phyloP scores from a whole-genome alignment of 768 basidiomycete genomes.

The Harrya chromipes region DNA sequence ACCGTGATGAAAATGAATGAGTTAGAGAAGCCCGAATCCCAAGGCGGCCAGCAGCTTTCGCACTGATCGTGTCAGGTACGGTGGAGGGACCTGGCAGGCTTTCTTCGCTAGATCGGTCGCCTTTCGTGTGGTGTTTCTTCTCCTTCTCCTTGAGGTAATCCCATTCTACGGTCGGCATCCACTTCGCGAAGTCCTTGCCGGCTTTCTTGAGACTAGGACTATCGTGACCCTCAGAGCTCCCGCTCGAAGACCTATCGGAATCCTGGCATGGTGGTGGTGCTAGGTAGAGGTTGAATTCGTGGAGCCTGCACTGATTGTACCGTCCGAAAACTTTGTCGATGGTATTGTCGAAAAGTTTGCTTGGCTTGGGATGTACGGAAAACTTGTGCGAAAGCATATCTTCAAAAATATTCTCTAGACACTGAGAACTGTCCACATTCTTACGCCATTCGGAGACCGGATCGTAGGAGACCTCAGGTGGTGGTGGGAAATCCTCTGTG shows the following conservation, averaged over 20 bases:
- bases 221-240: conserved; percentile 27
- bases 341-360: conserved; percentile 44
- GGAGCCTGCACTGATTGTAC: conserved; percentile 40
- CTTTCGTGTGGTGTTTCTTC: conserved; percentile 18
- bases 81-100: conserved; percentile 15
- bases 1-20: conserved; percentile 6
- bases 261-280: conserved; percentile 41
- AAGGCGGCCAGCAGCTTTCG: conserved; percentile 38
- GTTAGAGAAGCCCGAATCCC: conserved; percentile 27
- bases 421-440: conserved; percentile 38
- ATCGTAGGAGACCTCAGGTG: conserved; percentile 16
- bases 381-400: conserved; percentile 55
- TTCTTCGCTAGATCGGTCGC: conserved; percentile 29
- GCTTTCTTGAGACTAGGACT: conserved; percentile 26
- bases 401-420: conserved; percentile 57
- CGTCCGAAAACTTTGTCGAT: conserved; percentile 52
- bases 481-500: conserved; percentile 14
- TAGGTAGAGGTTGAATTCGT: conserved; percentile 53
- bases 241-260: conserved; percentile 17
- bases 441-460: conserved; percentile 38
- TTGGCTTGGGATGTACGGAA: conserved; percentile 50
- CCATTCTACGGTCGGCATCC: conserved; percentile 37
- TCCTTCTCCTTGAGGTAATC: conserved; percentile 32
- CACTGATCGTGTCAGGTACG: conserved; percentile 30
- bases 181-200: conserved; percentile 33